Percentiles rank a stretch among this genome's conserved stretches.
Evolutionary conservation across 495 filamentous ascomycete genomes (phyloP).

Genomic region (Penicillium cataractarum): DNA sequence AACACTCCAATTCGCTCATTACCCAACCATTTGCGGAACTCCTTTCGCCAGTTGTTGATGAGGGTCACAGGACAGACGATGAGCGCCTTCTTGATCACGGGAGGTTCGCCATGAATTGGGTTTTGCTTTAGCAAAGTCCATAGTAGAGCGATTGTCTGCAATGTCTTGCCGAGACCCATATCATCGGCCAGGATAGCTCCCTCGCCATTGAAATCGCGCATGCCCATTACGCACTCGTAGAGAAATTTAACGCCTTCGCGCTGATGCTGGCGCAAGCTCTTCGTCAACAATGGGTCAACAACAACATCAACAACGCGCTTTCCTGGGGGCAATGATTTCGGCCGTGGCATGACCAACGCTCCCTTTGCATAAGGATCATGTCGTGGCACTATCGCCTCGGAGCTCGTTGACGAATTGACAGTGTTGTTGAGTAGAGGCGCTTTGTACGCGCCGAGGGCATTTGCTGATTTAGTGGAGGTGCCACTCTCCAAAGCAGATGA

Average conservation of each 20-base stretch:
- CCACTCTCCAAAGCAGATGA: slow-evolving; percentile 22
- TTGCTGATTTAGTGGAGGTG: slow-evolving; percentile 28
- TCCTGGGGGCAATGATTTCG: slow-evolving; percentile 57
- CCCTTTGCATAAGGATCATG: slow-evolving; percentile 65
- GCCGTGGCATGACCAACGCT: slow-evolving; percentile 73
- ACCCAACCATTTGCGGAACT: slow-evolving; percentile 81
- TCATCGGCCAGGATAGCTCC: slow-evolving; percentile 82
- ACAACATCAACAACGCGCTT: slow-evolving; percentile 80
- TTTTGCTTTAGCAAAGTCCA: slow-evolving; percentile 86
- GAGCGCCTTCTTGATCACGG: slow-evolving; percentile 75
- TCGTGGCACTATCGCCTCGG: slow-evolving; percentile 57
- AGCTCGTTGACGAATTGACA: slow-evolving; percentile 43
- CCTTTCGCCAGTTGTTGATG: slow-evolving; percentile 79
- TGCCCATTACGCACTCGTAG: slow-evolving; percentile 86
- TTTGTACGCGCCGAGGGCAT: slow-evolving; percentile 54
- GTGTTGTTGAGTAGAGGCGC: slow-evolving; percentile 62
- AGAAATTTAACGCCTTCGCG: slow-evolving; percentile 77
- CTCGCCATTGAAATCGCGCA: slow-evolving; percentile 69
- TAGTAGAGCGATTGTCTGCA: slow-evolving; percentile 76
- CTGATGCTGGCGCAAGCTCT: slow-evolving; percentile 73
- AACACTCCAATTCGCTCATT: slow-evolving; percentile 78
- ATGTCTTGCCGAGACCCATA: slow-evolving; percentile 81
- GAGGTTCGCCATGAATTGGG: slow-evolving; percentile 62
- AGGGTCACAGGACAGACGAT: slow-evolving; percentile 83
- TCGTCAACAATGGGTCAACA: slow-evolving; percentile 70